phyloP scores from a whole-genome alignment of 2,329 filamentous ascomycete genomes.

The Colletotrichum sp. region DNA sequence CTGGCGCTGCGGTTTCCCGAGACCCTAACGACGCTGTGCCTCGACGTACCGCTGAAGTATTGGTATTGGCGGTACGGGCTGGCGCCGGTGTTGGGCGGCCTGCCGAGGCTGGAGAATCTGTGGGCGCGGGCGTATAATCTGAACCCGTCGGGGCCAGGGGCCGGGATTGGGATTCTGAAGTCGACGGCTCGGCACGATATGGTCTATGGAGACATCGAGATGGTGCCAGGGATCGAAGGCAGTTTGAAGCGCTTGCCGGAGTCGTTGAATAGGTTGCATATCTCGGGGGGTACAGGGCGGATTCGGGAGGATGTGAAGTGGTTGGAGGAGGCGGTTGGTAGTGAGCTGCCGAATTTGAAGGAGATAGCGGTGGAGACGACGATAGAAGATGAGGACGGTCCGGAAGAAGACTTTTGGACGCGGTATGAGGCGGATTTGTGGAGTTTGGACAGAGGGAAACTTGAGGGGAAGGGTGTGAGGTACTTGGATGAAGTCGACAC shows the following conservation, averaged over 20 bases:
- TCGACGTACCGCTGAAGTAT: background rate
- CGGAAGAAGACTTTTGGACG: background rate
- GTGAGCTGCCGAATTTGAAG: background rate
- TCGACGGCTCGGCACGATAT: background rate
- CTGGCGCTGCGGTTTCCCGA: background rate
- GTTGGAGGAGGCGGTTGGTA: background rate
- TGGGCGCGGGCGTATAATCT: background rate
- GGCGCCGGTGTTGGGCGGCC: background rate
- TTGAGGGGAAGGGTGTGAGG: accelerated
- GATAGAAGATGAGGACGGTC: background rate
- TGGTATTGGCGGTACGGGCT: background rate
- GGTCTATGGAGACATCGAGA: too few species aligned
- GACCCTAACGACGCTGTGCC: background rate
- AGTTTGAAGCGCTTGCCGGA: background rate
- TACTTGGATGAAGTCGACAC: background rate
- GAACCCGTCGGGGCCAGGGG: background rate
- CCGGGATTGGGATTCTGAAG: background rate
- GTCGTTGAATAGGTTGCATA: background rate
- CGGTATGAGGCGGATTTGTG: background rate
- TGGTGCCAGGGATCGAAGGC: too few species aligned
- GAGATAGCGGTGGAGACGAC: background rate
- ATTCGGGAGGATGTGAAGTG: background rate
- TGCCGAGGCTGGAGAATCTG: background rate
- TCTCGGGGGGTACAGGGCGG: background rate
- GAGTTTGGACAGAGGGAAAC: background rate